Evolutionary conservation across 2,329 filamentous ascomycete species (phyloP).

Genomic region (Verticillium zaregamsianum): DNA sequence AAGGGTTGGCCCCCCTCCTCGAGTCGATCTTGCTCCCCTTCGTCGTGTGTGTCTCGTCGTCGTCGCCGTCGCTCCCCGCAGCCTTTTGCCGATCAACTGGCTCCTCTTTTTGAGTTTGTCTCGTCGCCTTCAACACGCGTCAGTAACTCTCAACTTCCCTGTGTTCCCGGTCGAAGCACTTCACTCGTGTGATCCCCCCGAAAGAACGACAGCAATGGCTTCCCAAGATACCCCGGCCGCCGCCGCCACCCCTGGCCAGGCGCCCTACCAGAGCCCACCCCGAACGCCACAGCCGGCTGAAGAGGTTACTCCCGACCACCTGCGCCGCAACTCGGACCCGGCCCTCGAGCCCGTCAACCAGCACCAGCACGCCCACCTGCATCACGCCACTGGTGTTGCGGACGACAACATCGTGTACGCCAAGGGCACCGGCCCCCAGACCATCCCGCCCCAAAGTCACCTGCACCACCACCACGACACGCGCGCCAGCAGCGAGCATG

Average conservation of each 20-base stretch:
- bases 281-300: slow-evolving; percentile 4
- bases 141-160: not conserved
- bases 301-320: not conserved
- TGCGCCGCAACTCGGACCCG: slow-evolving; percentile 24
- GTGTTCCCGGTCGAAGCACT: not conserved
- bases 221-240: not conserved
- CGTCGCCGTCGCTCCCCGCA: slow-evolving; percentile 1
- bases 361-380: slow-evolving; percentile 37
- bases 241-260: not conserved
- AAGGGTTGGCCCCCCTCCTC: slow-evolving; percentile 7
- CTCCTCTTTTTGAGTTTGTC: not conserved
- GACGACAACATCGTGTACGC: slow-evolving; percentile 45
- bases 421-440: slow-evolving; percentile 30
- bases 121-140: not conserved
- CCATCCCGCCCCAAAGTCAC: slow-evolving; percentile 29
- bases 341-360: slow-evolving; percentile 34
- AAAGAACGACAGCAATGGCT: not conserved
- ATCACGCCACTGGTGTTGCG: slow-evolving; percentile 32
- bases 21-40: not conserved
- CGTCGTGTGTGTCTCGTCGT: slow-evolving; percentile 8
- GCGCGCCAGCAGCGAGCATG: slow-evolving; percentile 30
- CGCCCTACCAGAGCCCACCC: slow-evolving; percentile 3
- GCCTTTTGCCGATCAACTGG: not conserved
- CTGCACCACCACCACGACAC: slow-evolving; percentile 18
- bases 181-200: not conserved